Evolutionary conservation across 768 basidiomycete genomes (phyloP), one percentile per base, ranked within the genome.

Genomic region (Candolleomyces efflorescens): DNA sequence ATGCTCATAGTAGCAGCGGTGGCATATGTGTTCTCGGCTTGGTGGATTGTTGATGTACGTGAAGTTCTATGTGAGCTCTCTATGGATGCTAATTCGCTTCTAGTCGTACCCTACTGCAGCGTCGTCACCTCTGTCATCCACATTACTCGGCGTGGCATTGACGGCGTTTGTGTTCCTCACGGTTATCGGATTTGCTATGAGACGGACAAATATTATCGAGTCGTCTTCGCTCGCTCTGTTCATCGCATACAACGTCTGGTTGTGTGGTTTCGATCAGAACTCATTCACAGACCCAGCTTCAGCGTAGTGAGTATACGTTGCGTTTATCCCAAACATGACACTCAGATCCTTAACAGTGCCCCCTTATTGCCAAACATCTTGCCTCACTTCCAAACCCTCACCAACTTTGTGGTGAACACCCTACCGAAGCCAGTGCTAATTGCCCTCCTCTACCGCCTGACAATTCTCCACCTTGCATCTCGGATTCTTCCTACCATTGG

Each of bases 181-280:
- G 1, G 78, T 90, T 63, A 96, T 98, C 61, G 95, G 95, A 5
- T 95, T 98, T 70, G 85, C 84, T 7, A 71, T 94, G 60, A 84
- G 92, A 55, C 81, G 92, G 53, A 96, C 94, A 43, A 96, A 96
- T 65, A 89, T 96, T 50, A 88, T 97, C 55, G 95, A 98, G 70
- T 93, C 93, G 3, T 87, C 90, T 2, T 85, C 90, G 49, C 83
- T 98, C 24, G 87, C 92, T 3, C 77, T 95, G 24, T 92, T 95
- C 69, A 82, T 97, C 43, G 91, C 92, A 5, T 94, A 92, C 70
- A 92, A 92, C 62, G 82, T 94, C 36, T 94, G 93, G 93, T 78
- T 94, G 36, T 92, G 91, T 66, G 90, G 90, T 17, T 87, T 89
- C 62, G 88, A 90, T 68, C 82, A 84, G 62, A 81, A 83, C 54